These are phyloP conservation scores for Ophiocordyceps camponoti-floridani DNA, from an alignment of 2,329 filamentous ascomycete genomes.

Conservation along the genomic window DNA sequence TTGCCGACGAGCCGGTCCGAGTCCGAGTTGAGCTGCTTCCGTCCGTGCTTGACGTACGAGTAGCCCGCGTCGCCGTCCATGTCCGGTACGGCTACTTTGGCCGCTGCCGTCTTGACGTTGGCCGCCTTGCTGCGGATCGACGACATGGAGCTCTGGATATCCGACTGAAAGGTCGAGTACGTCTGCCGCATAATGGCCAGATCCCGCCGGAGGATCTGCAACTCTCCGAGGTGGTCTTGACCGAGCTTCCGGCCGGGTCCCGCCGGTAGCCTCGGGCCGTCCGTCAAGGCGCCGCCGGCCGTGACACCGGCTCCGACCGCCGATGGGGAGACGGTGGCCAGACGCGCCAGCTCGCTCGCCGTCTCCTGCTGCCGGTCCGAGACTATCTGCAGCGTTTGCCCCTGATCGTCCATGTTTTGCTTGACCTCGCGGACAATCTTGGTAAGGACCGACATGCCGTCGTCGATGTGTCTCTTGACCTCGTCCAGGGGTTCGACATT, in stretches of 20 bases:
- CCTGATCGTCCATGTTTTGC: slow-evolving; percentile 68
- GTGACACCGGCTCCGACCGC: slow-evolving; percentile 15
- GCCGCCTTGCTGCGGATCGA: slow-evolving; percentile 65
- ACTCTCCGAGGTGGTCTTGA: slow-evolving; percentile 51
- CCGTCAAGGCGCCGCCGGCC: slow-evolving; percentile 8
- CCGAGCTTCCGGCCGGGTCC: slow-evolving; percentile 26
- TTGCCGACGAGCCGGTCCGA: slow-evolving; percentile 80
- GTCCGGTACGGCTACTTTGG: slow-evolving; percentile 51
- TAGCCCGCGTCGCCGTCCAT: slow-evolving; percentile 67
- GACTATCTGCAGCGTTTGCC: slow-evolving; percentile 64
- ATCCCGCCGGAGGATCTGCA: slow-evolving; percentile 71
- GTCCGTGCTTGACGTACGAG: slow-evolving; percentile 67
- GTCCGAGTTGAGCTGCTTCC: slow-evolving; percentile 72
- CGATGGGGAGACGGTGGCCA: slow-evolving; percentile 26
- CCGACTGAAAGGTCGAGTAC: slow-evolving; percentile 77
- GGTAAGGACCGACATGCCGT: slow-evolving; percentile 66
- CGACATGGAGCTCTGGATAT: slow-evolving; percentile 77
- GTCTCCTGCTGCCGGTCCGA: slow-evolving; percentile 83
- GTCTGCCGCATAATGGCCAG: slow-evolving; percentile 85
- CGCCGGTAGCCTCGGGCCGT: slow-evolving; percentile 17
- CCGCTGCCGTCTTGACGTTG: slow-evolving; percentile 59
- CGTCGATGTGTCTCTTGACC: slow-evolving; percentile 90
- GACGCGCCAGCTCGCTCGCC: slow-evolving; percentile 62
- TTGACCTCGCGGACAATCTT: slow-evolving; percentile 74
- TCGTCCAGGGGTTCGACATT: slow-evolving; percentile 90